Evolutionary conservation across 1,284 basidiomycete species (phyloP), one percentile per base, ranked within the genome.

Genomic region (Cystobasidium slooffiae): DNA sequence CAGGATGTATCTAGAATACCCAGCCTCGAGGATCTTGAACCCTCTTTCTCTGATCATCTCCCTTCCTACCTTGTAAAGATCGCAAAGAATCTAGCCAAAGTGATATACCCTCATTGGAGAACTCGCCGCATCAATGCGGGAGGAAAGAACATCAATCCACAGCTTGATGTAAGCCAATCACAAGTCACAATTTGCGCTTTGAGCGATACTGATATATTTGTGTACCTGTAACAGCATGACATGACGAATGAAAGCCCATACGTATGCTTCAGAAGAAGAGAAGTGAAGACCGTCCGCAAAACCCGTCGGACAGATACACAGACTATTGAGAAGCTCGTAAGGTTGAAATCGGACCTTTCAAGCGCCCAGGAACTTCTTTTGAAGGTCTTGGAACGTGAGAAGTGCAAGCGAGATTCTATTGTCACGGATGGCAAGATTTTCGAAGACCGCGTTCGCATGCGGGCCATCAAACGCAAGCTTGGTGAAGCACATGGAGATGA

Each of bases 201-300:
- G 64, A 37, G 16, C 51, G 2, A 16, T 9, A 43, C 24, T 39
- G 18, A 7, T 8, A 39, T 5, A 16, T 68, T 37, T 46, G 53
- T 20, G 59, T 43, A 75, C 20, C 53, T 80, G 80, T 43, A 76
- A 1, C 79, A 94, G 91, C 89, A 88, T 77, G 94, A 99, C 82
- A 96, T 98, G 84, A 88, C 91, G 47, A 96, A 97, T 83, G 89
- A 91, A 67, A 94, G 98, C 81, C 97, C 97, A 0, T 99, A 98
- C 78, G 93, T 98, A 65, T 99, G 97, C 84, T 99, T 99, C 87
- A 90, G 97, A 52, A 88, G 96, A 69, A 90, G 95, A 75, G 96
- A 99, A 81, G 91, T 92, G 82, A 98, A 98, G 82, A 90, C 92
- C 14, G 88, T 94, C 31, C 90, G 96, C 75, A 98, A 99, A 85